Percentiles rank a stretch among this genome's conserved stretches.
Conservation (phyloP, 257 asterid species). For the Buddleja alternifolia region DNA sequence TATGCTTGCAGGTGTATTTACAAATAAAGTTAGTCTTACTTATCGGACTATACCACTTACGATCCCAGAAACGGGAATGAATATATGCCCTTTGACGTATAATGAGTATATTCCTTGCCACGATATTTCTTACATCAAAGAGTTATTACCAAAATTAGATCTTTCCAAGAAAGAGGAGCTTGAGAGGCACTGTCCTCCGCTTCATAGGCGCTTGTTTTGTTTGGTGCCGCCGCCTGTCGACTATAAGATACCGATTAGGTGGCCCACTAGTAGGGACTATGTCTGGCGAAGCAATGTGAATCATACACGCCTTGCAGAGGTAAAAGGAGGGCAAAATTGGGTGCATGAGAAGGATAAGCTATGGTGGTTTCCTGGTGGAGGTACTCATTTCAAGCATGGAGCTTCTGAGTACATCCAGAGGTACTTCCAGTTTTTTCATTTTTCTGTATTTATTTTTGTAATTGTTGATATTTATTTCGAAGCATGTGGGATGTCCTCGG, state of each 20-base stretch:
- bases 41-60: constrained; percentile 57
- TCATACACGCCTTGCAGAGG: constrained; percentile 87
- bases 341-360: constrained; percentile 73
- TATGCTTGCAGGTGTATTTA: constrained; percentile 53
- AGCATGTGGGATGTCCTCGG: background rate
- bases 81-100: constrained; percentile 72
- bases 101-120: constrained; percentile 96
- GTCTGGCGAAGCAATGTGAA: constrained; percentile 95
- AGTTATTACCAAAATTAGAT: constrained; percentile 67
- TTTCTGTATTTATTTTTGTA: background rate
- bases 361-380: constrained; percentile 99
- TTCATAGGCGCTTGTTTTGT: constrained; percentile 71
- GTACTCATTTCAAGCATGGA: constrained; percentile 97
- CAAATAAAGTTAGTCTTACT: constrained; percentile 65
- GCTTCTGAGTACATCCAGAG: constrained; percentile 90
- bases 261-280: constrained; percentile 91
- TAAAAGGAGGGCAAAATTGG: constrained; percentile 97
- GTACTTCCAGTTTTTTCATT: constrained; percentile 27
- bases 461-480: background rate
- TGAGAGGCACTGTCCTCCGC: constrained; percentile 91
- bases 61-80: constrained; percentile 69
- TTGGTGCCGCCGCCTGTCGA: constrained; percentile 91
- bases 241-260: constrained; percentile 84
- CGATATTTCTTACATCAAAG: constrained; percentile 68
- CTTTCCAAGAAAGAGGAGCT: constrained; percentile 77